Conservation (phyloP, 371 early-diverging fungal genomes). For the Apophysomyces elegans region DNA sequence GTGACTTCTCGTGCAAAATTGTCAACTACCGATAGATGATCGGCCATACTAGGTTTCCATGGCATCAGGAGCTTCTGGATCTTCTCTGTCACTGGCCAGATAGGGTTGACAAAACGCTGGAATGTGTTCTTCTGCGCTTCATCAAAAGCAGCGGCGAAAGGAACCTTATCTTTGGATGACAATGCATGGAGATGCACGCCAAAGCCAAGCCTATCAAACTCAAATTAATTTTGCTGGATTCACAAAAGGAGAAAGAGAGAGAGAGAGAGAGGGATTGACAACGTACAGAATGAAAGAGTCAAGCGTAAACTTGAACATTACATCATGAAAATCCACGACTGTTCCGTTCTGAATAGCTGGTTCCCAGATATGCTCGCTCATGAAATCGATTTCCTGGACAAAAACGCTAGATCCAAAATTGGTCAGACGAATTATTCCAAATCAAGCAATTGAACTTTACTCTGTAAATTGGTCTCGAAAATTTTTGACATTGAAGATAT, state of each 20-base stretch:
- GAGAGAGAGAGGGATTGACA: not conserved
- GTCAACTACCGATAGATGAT: conserved; percentile 49
- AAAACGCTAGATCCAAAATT: conserved; percentile 36
- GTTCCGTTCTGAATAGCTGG: conserved; percentile 35
- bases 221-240: no score
- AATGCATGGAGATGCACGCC: conserved; percentile 46
- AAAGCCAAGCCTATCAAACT: conserved; percentile 46
- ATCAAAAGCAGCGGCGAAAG: conserved; percentile 67
- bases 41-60: conserved; percentile 30
- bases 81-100: conserved; percentile 33
- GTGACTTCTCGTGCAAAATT: conserved; percentile 52
- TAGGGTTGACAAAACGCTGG: conserved; percentile 49
- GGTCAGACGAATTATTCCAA: not conserved
- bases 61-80: conserved; percentile 20
- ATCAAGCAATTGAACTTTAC: conserved; percentile 18
- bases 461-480: conserved; percentile 57
- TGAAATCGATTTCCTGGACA: conserved; percentile 43
- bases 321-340: conserved; percentile 43
- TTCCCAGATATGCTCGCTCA: conserved; percentile 35
- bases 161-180: conserved; percentile 29
- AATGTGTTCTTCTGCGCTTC: conserved; percentile 44
- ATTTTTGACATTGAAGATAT: conserved; percentile 60
- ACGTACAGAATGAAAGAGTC: conserved; percentile 56
- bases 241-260: no score
- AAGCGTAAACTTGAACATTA: conserved; percentile 53